These are phyloP conservation scores for Isabelozyma rhagii DNA, from an alignment of 805 yeast genomes.

Conservation along the genomic window DNA sequence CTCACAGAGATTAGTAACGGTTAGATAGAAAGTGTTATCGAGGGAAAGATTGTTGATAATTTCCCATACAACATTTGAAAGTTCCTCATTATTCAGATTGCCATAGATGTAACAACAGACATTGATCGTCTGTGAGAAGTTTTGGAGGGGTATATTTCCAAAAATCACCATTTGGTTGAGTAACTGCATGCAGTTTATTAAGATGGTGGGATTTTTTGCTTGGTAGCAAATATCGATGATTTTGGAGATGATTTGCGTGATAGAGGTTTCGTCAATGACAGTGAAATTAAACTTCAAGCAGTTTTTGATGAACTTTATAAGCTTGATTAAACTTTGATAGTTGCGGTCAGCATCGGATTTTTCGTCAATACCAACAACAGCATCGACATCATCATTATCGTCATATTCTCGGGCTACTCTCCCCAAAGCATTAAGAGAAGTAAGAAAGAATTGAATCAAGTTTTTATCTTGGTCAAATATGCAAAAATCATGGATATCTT, in stretches of 20 bases:
- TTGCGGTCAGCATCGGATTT: background rate
- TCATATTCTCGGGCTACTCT: constrained; percentile 6
- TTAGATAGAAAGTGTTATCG: constrained; percentile 31
- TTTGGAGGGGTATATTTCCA: constrained; percentile 44
- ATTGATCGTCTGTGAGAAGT: constrained; percentile 35
- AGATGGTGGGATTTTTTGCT: constrained; percentile 35
- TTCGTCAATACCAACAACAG: background rate
- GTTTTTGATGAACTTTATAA: constrained; percentile 36
- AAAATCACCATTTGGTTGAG: constrained; percentile 42
- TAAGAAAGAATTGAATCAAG: constrained; percentile 10
- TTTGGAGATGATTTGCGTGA: constrained; percentile 25
- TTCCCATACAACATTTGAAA: constrained; percentile 34
- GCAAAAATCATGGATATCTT: constrained; percentile 50
- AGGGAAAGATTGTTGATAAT: constrained; percentile 34
- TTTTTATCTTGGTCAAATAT: constrained; percentile 35
- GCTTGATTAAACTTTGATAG: constrained; percentile 10
- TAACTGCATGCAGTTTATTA: constrained; percentile 37
- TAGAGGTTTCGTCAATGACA: constrained; percentile 37
- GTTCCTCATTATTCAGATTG: constrained; percentile 23
- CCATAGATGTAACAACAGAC: constrained; percentile 45
- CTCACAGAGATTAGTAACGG: constrained; percentile 16
- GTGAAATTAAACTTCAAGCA: constrained; percentile 49
- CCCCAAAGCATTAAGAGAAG: constrained; percentile 9
- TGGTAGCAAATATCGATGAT: constrained; percentile 35
- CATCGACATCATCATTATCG: constrained; percentile 1